Evolutionary conservation across 2,329 filamentous ascomycete genomes (phyloP).

Genomic region (Calonectria henricotiae): DNA sequence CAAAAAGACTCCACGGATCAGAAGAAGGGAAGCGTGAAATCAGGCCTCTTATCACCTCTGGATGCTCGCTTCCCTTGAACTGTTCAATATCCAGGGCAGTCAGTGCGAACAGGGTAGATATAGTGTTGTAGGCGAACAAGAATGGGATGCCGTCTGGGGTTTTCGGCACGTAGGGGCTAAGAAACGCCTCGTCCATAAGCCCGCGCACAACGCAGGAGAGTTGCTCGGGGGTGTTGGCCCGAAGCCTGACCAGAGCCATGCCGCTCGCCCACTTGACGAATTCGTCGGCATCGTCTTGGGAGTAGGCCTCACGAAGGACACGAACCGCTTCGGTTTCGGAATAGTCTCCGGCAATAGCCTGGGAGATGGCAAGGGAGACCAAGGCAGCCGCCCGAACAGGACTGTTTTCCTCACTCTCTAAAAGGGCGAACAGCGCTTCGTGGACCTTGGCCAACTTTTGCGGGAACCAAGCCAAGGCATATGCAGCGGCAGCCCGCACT

Average conservation of each 20-base stretch:
- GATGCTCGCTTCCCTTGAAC: slow-evolving; percentile 25
- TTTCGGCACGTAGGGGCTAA: not conserved
- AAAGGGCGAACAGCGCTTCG: not conserved
- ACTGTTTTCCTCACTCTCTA: not conserved
- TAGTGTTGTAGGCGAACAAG: not conserved
- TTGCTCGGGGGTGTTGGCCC: slow-evolving; percentile 10
- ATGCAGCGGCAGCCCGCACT: slow-evolving; percentile 3
- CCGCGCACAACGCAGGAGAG: not conserved
- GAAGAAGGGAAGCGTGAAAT: not conserved
- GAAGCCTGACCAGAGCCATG: slow-evolving; percentile 25
- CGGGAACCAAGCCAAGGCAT: slow-evolving; percentile 24
- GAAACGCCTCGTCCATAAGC: not conserved
- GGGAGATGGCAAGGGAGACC: not conserved
- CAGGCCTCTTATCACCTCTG: not conserved
- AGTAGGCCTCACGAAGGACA: slow-evolving; percentile 7
- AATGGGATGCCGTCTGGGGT: not conserved
- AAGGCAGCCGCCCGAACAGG: slow-evolving; percentile 7
- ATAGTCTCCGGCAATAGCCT: slow-evolving; percentile 1
- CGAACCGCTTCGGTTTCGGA: not conserved
- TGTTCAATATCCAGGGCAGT: not conserved
- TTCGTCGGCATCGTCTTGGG: not conserved
- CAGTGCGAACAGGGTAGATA: not conserved
- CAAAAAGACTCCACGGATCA: not conserved
- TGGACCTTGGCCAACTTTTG: not conserved
- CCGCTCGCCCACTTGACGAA: slow-evolving; percentile 20